phyloP scores from a whole-genome alignment of 352 stramenopile genomes.

The Peronosclerospora sorghi region DNA sequence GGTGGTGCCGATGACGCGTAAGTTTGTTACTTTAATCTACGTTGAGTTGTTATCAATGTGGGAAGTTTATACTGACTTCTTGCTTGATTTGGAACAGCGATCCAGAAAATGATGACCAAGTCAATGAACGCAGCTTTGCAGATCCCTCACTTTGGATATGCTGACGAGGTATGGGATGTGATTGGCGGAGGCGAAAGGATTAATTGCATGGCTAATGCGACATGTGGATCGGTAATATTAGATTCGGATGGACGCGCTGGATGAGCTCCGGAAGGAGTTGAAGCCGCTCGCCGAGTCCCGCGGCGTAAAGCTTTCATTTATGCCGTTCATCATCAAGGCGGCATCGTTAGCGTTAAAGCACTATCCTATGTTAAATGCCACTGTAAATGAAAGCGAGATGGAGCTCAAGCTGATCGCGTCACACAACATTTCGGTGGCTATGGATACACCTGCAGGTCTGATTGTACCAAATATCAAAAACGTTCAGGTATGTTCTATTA shows the following conservation, averaged over 20 bases:
- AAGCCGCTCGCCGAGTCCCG: slow-evolving; percentile 74
- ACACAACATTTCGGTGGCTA: slow-evolving; percentile 97
- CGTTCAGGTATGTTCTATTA: slow-evolving; percentile 49
- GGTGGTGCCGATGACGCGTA: slow-evolving; percentile 67
- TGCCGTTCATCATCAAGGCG: slow-evolving; percentile 96
- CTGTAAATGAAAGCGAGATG: slow-evolving; percentile 75
- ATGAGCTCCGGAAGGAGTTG: slow-evolving; percentile 75
- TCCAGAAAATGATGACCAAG: slow-evolving; percentile 97
- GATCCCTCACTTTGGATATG: slow-evolving; percentile 97
- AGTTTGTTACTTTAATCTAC: slow-evolving; percentile 17
- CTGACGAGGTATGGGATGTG: slow-evolving; percentile 90
- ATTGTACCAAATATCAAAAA: slow-evolving; percentile 95
- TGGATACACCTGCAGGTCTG: slow-evolving; percentile 93
- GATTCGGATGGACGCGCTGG: slow-evolving; percentile 88
- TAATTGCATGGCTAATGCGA: not conserved
- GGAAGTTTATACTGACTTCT: slow-evolving; percentile 1
- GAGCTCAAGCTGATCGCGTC: slow-evolving; percentile 81
- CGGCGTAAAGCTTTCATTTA: slow-evolving; percentile 89
- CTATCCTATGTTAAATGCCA: slow-evolving; percentile 91
- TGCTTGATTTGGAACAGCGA: slow-evolving; percentile 36
- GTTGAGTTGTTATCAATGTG: not conserved
- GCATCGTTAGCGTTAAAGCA: slow-evolving; percentile 88
- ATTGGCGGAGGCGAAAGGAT: too few species aligned
- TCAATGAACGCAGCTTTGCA: slow-evolving; percentile 92
- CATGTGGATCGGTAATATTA: slow-evolving; percentile 7